Conservation (phyloP, 116 monocot species). For the Dioscorea cayenensis region DNA sequence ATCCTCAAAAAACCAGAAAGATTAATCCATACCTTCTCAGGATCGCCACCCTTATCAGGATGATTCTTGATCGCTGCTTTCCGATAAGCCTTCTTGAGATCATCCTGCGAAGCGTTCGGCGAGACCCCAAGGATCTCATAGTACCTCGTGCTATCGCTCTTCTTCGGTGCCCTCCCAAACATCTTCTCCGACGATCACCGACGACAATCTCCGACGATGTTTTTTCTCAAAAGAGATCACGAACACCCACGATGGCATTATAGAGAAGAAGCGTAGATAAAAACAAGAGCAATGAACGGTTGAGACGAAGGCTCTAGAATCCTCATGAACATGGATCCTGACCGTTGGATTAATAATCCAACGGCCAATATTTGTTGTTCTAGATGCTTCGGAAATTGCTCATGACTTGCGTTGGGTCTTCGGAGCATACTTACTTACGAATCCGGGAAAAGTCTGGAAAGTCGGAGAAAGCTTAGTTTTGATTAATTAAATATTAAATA, state of each 20-base stretch:
- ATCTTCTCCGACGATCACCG: slow-evolving; percentile 17
- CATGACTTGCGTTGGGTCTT: too few relatives aligned
- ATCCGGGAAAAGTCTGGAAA: too few relatives aligned
- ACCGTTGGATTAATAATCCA: slow-evolving; percentile 10
- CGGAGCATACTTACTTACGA: too few relatives aligned
- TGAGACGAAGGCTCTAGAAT: slow-evolving; percentile 16
- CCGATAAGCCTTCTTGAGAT: slow-evolving; percentile 63
- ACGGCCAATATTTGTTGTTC: slow-evolving; percentile 10
- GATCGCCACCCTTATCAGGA: slow-evolving; percentile 68
- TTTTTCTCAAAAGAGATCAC: background rate
- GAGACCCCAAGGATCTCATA: slow-evolving; percentile 67
- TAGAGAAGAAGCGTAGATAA: background rate
- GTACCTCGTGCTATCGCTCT: slow-evolving; percentile 59
- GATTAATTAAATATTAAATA: too few relatives aligned
- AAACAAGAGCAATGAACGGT: background rate
- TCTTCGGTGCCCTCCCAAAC: slow-evolving; percentile 67
- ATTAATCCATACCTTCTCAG: slow-evolving; percentile 41
- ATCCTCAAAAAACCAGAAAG: background rate
- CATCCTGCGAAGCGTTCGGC: slow-evolving; percentile 50
- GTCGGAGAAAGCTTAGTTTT: too few relatives aligned
- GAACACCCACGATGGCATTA: background rate
- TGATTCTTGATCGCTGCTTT: slow-evolving; percentile 77
- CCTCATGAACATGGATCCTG: background rate
- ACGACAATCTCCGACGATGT: background rate
- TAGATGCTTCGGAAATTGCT: slow-evolving; percentile 5